Evolutionary conservation across 2,329 filamentous ascomycete species (phyloP).

Genomic region (Rhynchosporium agropyri): DNA sequence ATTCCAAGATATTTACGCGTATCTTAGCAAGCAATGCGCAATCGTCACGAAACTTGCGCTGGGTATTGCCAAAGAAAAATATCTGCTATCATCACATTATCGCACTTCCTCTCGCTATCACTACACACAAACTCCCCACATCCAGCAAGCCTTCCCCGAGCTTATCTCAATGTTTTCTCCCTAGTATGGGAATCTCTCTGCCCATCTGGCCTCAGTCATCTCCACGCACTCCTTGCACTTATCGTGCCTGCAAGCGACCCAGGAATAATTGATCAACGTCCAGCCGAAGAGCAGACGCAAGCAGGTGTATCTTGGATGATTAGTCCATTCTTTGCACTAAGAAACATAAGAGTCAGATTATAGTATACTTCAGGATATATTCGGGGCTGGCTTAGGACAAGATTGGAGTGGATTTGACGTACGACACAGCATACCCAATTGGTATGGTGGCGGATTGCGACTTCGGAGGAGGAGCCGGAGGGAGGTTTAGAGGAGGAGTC

Average conservation of each 20-base stretch:
- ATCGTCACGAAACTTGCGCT: too few relatives aligned
- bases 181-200: constrained; percentile 10
- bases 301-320: constrained; percentile 11
- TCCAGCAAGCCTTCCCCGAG: too few relatives aligned
- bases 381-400: neutral
- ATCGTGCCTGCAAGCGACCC: constrained; percentile 7
- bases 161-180: neutral
- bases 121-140: too few relatives aligned
- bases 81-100: too few relatives aligned
- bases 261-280: neutral
- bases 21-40: too few relatives aligned
- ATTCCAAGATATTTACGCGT: too few relatives aligned
- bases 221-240: constrained; percentile 6
- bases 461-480: neutral
- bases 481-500: too few relatives aligned
- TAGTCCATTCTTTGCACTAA: constrained; percentile 13
- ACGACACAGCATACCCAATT: constrained; percentile 10
- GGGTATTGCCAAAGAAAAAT: too few relatives aligned
- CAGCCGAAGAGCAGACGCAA: neutral
- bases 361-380: too few relatives aligned
- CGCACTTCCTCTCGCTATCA: too few relatives aligned
- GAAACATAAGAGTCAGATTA: neutral
- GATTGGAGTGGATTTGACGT: neutral
- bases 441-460: neutral
- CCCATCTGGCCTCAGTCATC: constrained; percentile 6